These are phyloP conservation scores for Hymenoscyphus fraxineus DNA, from an alignment of 2,329 filamentous ascomycete genomes.

Conservation along the genomic window DNA sequence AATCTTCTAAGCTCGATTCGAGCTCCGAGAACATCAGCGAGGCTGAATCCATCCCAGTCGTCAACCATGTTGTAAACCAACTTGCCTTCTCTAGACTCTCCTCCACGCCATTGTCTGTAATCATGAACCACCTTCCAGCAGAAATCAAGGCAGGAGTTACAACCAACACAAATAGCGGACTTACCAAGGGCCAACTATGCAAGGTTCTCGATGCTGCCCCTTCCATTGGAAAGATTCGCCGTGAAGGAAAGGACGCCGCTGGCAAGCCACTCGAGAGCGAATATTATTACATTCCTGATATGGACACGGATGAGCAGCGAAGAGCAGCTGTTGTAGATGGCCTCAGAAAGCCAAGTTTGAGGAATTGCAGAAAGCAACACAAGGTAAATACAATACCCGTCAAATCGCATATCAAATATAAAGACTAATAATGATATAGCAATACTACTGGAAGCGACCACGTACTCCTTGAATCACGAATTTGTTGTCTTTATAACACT, in stretches of 20 bases:
- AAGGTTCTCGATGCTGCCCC: slow-evolving; percentile 67
- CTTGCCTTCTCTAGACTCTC: slow-evolving; percentile 90
- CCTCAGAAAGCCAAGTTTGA: slow-evolving; percentile 80
- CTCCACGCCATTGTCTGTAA: slow-evolving; percentile 84
- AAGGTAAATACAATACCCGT: slow-evolving; percentile 64
- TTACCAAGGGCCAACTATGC: slow-evolving; percentile 63
- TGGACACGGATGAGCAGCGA: slow-evolving; percentile 74
- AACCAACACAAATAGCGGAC: slow-evolving; percentile 35
- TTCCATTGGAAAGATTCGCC: slow-evolving; percentile 83
- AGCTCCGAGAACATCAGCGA: slow-evolving; percentile 36
- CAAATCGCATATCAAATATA: not conserved
- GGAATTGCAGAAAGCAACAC: slow-evolving; percentile 90
- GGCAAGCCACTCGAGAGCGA: slow-evolving; percentile 92
- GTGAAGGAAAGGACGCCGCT: slow-evolving; percentile 92
- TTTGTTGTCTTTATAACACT: not conserved
- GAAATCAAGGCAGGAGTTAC: slow-evolving; percentile 47
- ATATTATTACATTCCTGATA: slow-evolving; percentile 92
- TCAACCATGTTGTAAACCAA: slow-evolving; percentile 91
- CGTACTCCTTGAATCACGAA: slow-evolving; percentile 47
- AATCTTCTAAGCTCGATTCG: slow-evolving; percentile 25
- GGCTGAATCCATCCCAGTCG: slow-evolving; percentile 45
- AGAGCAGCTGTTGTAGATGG: slow-evolving; percentile 80
- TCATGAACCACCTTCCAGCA: slow-evolving; percentile 78
- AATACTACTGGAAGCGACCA: slow-evolving; percentile 68
- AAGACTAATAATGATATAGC: slow-evolving; percentile 39